Evolutionary conservation across 148 eudicot genomes (phyloP).

Genomic region (Camellia sinensis): DNA sequence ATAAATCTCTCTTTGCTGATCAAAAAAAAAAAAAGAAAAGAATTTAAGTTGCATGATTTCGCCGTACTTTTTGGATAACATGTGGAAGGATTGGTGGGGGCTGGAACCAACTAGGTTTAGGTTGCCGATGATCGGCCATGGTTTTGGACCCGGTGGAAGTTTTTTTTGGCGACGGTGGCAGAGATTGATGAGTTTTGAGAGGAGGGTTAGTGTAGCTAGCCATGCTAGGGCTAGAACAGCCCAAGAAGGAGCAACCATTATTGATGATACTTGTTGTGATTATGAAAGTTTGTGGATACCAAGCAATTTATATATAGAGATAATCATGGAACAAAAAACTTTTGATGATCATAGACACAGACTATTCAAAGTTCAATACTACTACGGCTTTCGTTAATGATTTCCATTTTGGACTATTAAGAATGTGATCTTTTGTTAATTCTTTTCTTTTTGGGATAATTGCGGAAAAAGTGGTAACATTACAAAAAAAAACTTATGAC

Average conservation of each 20-base stretch:
- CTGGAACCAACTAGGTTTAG: not conserved
- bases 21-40: no score
- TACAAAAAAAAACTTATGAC: no score
- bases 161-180: not conserved
- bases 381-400: no score
- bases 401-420: no score
- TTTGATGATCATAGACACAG: no score
- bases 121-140: conserved; percentile 8
- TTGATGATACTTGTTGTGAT: not conserved
- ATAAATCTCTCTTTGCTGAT: no score
- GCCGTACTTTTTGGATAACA: not conserved
- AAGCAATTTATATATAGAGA: no score
- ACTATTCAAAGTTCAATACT: no score
- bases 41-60: not conserved
- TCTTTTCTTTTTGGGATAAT: no score
- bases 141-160: conserved; percentile 3
- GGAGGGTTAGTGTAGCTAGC: not conserved
- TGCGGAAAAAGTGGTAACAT: no score
- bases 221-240: not conserved
- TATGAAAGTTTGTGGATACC: not conserved
- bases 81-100: not conserved
- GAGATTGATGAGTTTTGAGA: not conserved
- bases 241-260: conserved; percentile 8
- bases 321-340: no score
- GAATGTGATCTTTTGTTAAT: no score